Conservation (phyloP, 352 stramenopile genomes). For the Globisporangium recalcitrans region DNA sequence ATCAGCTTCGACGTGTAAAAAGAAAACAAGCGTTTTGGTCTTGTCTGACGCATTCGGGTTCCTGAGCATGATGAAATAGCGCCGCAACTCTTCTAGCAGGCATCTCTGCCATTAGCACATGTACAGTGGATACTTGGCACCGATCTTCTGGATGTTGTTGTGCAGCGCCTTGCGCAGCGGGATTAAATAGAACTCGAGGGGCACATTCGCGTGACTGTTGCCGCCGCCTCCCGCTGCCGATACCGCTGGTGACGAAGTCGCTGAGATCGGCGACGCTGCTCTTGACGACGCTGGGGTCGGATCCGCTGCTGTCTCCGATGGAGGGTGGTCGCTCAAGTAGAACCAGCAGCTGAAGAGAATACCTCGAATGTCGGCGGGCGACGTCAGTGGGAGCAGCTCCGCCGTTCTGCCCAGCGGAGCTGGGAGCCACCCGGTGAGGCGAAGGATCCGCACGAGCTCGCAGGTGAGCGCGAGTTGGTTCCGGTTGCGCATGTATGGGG, state of each 20-base stretch:
- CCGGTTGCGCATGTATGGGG: constrained; percentile 75
- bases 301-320: constrained; percentile 26
- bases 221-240: constrained; percentile 15
- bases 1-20: neutral
- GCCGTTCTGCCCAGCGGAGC: constrained; percentile 39
- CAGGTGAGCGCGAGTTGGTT: constrained; percentile 67
- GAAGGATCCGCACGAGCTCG: constrained; percentile 58
- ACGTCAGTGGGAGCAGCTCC: constrained; percentile 63
- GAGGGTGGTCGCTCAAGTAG: constrained; percentile 73
- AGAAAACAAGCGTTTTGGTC: neutral
- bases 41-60: neutral
- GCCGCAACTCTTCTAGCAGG: neutral
- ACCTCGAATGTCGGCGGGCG: constrained; percentile 58
- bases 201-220: constrained; percentile 27
- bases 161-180: constrained; percentile 72
- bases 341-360: constrained; percentile 86
- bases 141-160: constrained; percentile 69
- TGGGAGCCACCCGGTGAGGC: constrained; percentile 55
- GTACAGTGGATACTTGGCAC: constrained; percentile 68
- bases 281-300: constrained; percentile 39
- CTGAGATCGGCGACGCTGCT: constrained; percentile 41
- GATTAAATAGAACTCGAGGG: constrained; percentile 75
- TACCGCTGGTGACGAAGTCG: constrained; percentile 36
- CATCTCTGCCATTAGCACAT: constrained; percentile 42
- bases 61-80: too few species aligned